Evolutionary conservation across 2,329 filamentous ascomycete species (phyloP), one percentile per base, ranked within the genome.

Genomic region (Arthrobotrys iridis): DNA sequence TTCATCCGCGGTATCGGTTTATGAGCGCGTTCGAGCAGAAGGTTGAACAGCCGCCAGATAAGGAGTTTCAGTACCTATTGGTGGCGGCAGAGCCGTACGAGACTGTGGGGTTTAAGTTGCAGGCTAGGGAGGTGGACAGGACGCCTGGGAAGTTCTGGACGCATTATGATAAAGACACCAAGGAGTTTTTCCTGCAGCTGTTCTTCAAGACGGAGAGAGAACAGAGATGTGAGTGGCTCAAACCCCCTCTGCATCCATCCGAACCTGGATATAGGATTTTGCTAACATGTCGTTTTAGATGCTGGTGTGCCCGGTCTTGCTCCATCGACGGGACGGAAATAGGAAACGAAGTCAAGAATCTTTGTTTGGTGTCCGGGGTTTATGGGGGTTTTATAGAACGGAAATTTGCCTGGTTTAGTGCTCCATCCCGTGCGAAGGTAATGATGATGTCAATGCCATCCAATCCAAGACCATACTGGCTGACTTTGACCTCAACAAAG

Each of bases 131-230:
- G 85, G 89, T 99, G 73, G 95, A 99, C 84, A 88, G 93, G 79
- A 87, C 91, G 22, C 93, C 96, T 78, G 93, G 92, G 68, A 88
- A 90, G 80, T 95, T 93, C 83, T 99, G 94, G 87, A 91, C 88
- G 63, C 98, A 93, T 89, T 99, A 93, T 86, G 95, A 99, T 83
- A 90, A 91, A 75, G 95, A 99, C 82, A 89, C 90, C 77, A 97
- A 96, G 86, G 94, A 98, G 85, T 99, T 96, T 81, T 98, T 93
- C 92, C 88, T 97, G 41, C 95, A 98, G 85, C 87, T 99, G 78
- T 91, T 98, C 86, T 99, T 98, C 84, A 95, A 97, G 88, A 98
- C 95, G 40, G 95, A 99, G 85, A 89, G 95, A 77, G 95, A 98
- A 84, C 94, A 97, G 86, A 87, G 93, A 75, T 98, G 76, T 77